Conservation (phyloP, 2,329 filamentous ascomycete genomes). For the Tolypocladium tropicale region DNA sequence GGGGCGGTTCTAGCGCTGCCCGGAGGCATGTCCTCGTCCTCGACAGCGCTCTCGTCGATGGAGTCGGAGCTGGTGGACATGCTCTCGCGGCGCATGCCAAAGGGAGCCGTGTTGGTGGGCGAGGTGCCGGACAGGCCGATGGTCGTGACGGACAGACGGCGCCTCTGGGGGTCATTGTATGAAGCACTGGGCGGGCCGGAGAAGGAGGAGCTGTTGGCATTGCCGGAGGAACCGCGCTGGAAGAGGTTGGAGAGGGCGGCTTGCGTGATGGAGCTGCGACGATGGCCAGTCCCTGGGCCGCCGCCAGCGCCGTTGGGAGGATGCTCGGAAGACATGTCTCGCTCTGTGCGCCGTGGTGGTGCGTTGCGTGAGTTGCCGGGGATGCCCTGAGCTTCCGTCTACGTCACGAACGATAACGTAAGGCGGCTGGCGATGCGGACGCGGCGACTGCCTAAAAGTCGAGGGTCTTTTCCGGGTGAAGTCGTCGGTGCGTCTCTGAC, state of each 20-base stretch:
- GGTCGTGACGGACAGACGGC: slow-evolving; percentile 65
- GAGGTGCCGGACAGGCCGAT: slow-evolving; percentile 64
- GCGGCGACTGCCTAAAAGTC: not conserved
- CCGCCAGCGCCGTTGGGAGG: slow-evolving; percentile 19
- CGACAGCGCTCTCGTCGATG: slow-evolving; percentile 63
- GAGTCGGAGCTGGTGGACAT: slow-evolving; percentile 58
- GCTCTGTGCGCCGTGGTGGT: slow-evolving; percentile 2
- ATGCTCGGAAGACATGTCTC: slow-evolving; percentile 24
- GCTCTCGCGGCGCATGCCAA: slow-evolving; percentile 52
- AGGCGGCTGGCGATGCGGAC: not conserved
- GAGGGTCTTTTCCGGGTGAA: not conserved
- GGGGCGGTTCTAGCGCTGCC: slow-evolving; percentile 46
- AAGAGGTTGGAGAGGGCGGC: slow-evolving; percentile 50
- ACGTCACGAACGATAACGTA: not conserved
- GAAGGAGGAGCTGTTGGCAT: slow-evolving; percentile 31
- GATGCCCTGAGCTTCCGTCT: not conserved
- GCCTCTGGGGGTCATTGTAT: slow-evolving; percentile 47
- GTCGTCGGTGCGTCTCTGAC: too few species aligned
- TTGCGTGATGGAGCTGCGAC: slow-evolving; percentile 47
- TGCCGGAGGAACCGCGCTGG: slow-evolving; percentile 43
- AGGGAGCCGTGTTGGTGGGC: slow-evolving; percentile 43
- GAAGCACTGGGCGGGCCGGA: slow-evolving; percentile 25
- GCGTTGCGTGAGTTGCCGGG: not conserved
- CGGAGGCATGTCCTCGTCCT: slow-evolving; percentile 53
- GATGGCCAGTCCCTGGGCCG: slow-evolving; percentile 31